phyloP scores from a whole-genome alignment of 495 filamentous ascomycete species.

The Aspergillus taichungensis region DNA sequence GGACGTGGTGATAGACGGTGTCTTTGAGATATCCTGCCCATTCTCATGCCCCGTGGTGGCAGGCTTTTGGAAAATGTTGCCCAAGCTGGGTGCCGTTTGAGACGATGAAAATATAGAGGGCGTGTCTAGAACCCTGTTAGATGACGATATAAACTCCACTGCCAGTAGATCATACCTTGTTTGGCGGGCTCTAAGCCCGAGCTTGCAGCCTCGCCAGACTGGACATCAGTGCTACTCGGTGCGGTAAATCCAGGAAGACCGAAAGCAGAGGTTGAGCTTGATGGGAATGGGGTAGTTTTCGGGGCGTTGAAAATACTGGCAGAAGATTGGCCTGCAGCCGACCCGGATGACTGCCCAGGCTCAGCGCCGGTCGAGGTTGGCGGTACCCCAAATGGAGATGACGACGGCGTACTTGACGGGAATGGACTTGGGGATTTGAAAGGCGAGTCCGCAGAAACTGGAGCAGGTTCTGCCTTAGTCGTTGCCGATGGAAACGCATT shows the following conservation, averaged over 20 bases:
- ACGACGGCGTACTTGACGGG: neutral
- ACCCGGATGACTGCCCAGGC: neutral
- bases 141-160: neutral
- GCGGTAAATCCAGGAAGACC: neutral
- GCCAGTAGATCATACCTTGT: no score
- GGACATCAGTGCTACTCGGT: neutral
- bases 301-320: conserved; percentile 9
- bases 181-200: neutral
- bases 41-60: no score
- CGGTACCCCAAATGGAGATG: conserved; percentile 6
- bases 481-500: neutral
- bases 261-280: conserved; percentile 1
- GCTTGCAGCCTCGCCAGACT: neutral
- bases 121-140: no score
- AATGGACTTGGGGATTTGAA: conserved; percentile 2
- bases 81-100: no score
- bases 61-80: no score
- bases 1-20: no score
- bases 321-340: conserved; percentile 10
- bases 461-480: neutral
- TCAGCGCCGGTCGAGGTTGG: neutral
- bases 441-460: neutral
- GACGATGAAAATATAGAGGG: no score
- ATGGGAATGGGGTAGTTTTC: conserved; percentile 4
- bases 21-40: no score